A percentile compares a stretch with the other conserved stretches of the same genome.
Conservation (phyloP, 2,329 filamentous ascomycete genomes). For the Sporothrix globosa region DNA sequence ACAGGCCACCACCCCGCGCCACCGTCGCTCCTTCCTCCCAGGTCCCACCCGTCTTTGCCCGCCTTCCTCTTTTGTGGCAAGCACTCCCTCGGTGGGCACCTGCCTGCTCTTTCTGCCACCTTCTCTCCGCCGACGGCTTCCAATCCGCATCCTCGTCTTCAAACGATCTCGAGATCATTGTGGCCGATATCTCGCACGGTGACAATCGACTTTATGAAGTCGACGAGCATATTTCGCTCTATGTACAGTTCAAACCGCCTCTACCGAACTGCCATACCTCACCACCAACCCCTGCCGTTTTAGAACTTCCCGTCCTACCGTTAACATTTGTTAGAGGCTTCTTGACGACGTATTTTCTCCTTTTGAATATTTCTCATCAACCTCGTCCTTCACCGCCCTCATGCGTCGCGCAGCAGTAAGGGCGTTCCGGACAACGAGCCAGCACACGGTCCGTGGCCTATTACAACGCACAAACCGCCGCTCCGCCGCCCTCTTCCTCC, state of each 20-base stretch:
- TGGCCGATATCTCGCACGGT: background rate
- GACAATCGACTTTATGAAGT: background rate
- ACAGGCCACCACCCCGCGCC: slow-evolving; percentile 12
- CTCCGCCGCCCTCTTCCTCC: slow-evolving; percentile 41
- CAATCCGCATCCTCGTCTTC: background rate
- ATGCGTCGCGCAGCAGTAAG: slow-evolving; percentile 76
- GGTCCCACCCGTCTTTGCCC: slow-evolving; percentile 18
- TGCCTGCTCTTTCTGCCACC: slow-evolving; percentile 18
- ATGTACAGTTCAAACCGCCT: background rate
- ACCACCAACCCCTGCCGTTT: background rate
- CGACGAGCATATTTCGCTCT: background rate
- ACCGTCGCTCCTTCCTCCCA: background rate
- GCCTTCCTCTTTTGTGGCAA: slow-evolving; percentile 22
- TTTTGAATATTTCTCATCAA: background rate
- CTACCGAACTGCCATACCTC: background rate
- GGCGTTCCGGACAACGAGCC: slow-evolving; percentile 69
- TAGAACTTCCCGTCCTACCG: background rate
- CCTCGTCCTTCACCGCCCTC: slow-evolving; percentile 39
- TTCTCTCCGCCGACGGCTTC: background rate
- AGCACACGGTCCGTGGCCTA: slow-evolving; percentile 64
- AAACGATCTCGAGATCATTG: background rate
- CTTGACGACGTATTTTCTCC: background rate
- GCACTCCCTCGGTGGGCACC: background rate
- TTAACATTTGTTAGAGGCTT: background rate
- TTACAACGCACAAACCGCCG: slow-evolving; percentile 52